Evolutionary conservation across 78 protist species (phyloP).

Genomic region (Dictyostelium firmibasis): DNA sequence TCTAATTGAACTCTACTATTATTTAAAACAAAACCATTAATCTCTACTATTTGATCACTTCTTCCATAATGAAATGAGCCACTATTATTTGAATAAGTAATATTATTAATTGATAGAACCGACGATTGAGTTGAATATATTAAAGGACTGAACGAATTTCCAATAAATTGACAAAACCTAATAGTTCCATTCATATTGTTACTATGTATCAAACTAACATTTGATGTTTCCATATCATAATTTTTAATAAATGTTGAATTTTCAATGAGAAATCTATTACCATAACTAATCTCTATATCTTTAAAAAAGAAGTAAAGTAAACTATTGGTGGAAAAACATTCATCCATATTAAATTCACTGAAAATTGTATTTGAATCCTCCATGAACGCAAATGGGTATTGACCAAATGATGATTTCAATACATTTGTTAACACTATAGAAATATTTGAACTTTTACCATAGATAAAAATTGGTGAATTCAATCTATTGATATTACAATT

Average conservation of each 20-base stretch:
- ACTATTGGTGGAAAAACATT: background rate
- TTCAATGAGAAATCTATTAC: too few relatives aligned
- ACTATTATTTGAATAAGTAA: background rate
- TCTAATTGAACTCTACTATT: background rate
- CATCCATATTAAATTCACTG: background rate
- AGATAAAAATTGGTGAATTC: background rate
- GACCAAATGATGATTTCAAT: background rate
- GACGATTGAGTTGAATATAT: background rate
- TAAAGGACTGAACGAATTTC: background rate
- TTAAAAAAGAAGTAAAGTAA: background rate
- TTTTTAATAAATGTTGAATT: background rate
- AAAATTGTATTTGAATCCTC: background rate
- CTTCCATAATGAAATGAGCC: background rate
- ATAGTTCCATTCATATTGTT: background rate
- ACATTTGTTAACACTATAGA: background rate
- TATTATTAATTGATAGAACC: too few relatives aligned
- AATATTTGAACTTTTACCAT: background rate
- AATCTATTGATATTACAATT: background rate
- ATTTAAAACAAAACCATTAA: background rate
- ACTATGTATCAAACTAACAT: background rate
- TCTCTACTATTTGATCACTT: background rate
- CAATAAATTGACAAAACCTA: background rate
- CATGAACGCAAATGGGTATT: background rate
- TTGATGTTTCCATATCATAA: background rate
- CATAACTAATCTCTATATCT: too few relatives aligned